phyloP scores from a whole-genome alignment of 1,284 basidiomycete species.

The Anthracocystis walkeri region DNA sequence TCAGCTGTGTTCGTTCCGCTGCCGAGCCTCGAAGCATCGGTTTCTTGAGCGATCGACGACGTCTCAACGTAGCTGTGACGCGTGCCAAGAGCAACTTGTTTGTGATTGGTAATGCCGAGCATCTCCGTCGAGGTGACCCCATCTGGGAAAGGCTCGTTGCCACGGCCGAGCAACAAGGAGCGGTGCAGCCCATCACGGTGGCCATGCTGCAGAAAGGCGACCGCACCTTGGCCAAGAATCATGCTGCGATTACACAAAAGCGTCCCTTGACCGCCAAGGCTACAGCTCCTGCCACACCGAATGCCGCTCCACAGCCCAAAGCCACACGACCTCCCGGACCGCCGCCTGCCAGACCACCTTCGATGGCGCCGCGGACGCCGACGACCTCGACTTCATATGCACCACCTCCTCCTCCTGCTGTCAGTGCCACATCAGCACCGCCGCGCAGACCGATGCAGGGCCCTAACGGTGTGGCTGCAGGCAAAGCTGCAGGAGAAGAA shows the following conservation, averaged over 20 bases:
- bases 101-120: conserved; percentile 88
- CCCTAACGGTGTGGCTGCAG: conserved; percentile 6
- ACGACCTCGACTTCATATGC: conserved; percentile 19
- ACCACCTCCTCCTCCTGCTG: conserved; percentile 22
- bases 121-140: conserved; percentile 79
- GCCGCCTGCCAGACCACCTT: conserved; percentile 17
- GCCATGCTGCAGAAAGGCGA: conserved; percentile 37
- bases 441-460: conserved; percentile 9
- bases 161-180: conserved; percentile 48
- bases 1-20: conserved; percentile 93
- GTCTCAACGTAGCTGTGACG: conserved; percentile 89
- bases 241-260: conserved; percentile 19
- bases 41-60: conserved; percentile 73
- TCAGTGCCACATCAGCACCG: background rate
- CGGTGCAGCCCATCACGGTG: conserved; percentile 42
- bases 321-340: conserved; percentile 12
- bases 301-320: conserved; percentile 7
- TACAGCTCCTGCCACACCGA: background rate
- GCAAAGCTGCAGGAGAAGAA: conserved; percentile 15
- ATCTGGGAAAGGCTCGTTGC: conserved; percentile 56
- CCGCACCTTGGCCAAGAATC: conserved; percentile 38
- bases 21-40: conserved; percentile 74
- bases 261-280: conserved; percentile 1
- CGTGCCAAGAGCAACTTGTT: conserved; percentile 94
- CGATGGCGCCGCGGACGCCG: conserved; percentile 3